Percentiles rank a stretch among this genome's conserved stretches.
Conservation (phyloP, 192 early-diverging fungal species). For the Coemansia sp. region DNA sequence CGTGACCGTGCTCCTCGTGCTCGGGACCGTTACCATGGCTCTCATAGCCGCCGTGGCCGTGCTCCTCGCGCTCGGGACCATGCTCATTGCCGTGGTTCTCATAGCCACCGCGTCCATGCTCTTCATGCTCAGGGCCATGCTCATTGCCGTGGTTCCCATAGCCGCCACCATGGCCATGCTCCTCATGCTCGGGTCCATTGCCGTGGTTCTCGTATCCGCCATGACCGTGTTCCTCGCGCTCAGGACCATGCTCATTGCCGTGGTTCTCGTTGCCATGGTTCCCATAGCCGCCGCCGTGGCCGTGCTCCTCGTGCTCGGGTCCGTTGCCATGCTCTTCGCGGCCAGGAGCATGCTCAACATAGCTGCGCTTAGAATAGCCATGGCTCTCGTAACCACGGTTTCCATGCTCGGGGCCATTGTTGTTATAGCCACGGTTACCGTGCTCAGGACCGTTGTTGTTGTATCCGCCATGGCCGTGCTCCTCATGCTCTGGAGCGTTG, state of each 20-base stretch:
- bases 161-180: constrained; percentile 2
- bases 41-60: background rate
- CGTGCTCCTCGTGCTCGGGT: constrained; percentile 4
- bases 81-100: constrained; percentile 20
- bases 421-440: background rate
- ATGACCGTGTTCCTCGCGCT: background rate
- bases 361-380: background rate
- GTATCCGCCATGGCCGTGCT: background rate
- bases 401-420: background rate
- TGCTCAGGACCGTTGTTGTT: constrained; percentile 7
- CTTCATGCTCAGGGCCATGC: background rate
- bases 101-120: background rate
- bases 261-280: background rate
- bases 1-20: background rate
- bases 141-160: constrained; percentile 8
- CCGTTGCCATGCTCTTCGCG: constrained; percentile 9
- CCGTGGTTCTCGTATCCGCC: constrained; percentile 2
- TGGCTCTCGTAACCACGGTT: background rate
- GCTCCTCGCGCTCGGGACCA: constrained; percentile 10
- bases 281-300: constrained; percentile 9
- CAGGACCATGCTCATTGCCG: background rate
- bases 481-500: background rate
- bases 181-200: constrained; percentile 4
- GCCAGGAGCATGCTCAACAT: constrained; percentile 7
- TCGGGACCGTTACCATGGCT: background rate